These are phyloP conservation scores for Antarctomyces pellizariae DNA, from an alignment of 495 filamentous ascomycete species.

Conservation along the genomic window DNA sequence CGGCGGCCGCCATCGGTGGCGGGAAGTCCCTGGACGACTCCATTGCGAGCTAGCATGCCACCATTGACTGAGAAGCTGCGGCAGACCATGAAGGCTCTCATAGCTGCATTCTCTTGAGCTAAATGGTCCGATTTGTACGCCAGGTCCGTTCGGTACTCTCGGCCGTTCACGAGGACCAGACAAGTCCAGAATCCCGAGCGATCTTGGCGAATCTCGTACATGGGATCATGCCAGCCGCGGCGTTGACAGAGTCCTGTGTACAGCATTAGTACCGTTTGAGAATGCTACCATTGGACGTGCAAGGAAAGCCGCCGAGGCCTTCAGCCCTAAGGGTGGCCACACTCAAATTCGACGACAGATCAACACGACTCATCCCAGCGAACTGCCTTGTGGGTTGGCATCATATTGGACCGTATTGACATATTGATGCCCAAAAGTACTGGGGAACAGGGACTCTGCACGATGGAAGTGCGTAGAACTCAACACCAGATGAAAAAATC, in stretches of 20 bases:
- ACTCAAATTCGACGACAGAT: no score
- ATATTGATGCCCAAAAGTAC: no score
- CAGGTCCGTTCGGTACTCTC: slow-evolving; percentile 86
- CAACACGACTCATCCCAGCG: no score
- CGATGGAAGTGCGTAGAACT: slow-evolving; percentile 2
- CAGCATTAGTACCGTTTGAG: slow-evolving; percentile 20
- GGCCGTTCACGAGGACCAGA: slow-evolving; percentile 84
- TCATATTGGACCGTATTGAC: no score
- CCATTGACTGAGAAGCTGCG: slow-evolving; percentile 97
- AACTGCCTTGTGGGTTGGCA: no score
- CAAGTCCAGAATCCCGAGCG: slow-evolving; percentile 62
- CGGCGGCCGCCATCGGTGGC: slow-evolving; percentile 28
- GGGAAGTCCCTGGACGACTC: slow-evolving; percentile 70
- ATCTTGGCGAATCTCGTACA: slow-evolving; percentile 60
- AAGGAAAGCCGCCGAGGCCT: no score
- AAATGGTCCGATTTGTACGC: slow-evolving; percentile 56
- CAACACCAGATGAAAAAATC: background rate
- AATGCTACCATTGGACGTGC: slow-evolving; percentile 3
- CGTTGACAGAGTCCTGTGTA: slow-evolving; percentile 79
- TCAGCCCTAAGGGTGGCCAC: no score
- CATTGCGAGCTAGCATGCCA: slow-evolving; percentile 66
- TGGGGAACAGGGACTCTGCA: no score
- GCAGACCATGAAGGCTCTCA: slow-evolving; percentile 93
- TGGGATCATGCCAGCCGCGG: slow-evolving; percentile 82
- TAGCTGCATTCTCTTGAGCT: slow-evolving; percentile 85